These are phyloP conservation scores for Myriangium duriaei DNA, from an alignment of 2,329 filamentous ascomycete species.

Conservation along the genomic window DNA sequence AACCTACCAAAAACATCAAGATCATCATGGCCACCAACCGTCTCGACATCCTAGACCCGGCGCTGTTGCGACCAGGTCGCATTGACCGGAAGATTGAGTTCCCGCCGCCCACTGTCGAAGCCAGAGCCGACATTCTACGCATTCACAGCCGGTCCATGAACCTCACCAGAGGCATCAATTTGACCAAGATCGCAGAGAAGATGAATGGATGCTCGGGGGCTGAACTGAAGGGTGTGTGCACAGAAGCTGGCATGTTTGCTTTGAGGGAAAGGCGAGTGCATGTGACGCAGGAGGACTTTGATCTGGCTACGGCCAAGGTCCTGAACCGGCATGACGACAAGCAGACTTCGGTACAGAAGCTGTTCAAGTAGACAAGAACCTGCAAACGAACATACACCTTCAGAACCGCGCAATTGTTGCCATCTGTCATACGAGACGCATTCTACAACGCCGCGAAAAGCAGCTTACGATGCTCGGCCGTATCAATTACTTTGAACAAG, in stretches of 20 bases:
- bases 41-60: constrained; percentile 90
- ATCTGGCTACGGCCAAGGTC: constrained; percentile 96
- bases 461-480: not conserved
- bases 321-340: constrained; percentile 99
- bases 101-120: constrained; percentile 93
- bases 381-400: not conserved
- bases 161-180: constrained; percentile 88
- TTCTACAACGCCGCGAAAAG: not conserved
- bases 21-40: constrained; percentile 99
- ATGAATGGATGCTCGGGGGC: constrained; percentile 99
- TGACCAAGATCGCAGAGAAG: constrained; percentile 98
- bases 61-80: constrained; percentile 79
- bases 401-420: not conserved
- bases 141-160: constrained; percentile 99
- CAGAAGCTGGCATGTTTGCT: constrained; percentile 96
- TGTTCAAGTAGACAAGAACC: constrained; percentile 52
- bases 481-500: too few species aligned
- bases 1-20: constrained; percentile 99
- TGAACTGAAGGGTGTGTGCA: constrained; percentile 97
- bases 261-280: constrained; percentile 90
- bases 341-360: constrained; percentile 78
- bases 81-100: constrained; percentile 97
- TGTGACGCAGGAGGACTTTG: constrained; percentile 98
- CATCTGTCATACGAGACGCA: too few species aligned
- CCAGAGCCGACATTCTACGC: constrained; percentile 88